Conservation (phyloP, 1,284 basidiomycete species). For the Ganoderma leucocontextum region DNA sequence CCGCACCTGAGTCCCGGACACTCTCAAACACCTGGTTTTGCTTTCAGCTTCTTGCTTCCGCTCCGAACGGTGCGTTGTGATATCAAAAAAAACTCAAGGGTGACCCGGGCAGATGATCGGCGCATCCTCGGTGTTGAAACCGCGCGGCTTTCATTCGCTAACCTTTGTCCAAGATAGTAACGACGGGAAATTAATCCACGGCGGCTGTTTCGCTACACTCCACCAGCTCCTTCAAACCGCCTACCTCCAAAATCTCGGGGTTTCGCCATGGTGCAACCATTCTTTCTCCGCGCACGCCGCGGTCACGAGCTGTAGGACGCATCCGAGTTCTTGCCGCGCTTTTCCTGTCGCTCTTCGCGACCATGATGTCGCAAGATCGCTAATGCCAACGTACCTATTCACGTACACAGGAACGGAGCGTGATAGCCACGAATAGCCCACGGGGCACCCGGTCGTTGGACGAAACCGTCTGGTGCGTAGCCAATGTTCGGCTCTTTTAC, state of each 20-base stretch:
- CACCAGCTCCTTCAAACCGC: neutral
- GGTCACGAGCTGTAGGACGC: constrained; percentile 37
- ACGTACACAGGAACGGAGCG: constrained; percentile 11
- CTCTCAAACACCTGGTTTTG: neutral
- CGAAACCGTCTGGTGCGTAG: neutral
- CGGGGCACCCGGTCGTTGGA: constrained; percentile 21
- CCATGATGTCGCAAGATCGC: constrained; percentile 2
- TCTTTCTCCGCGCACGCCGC: constrained; percentile 15
- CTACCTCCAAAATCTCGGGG: constrained; percentile 34
- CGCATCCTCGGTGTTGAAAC: constrained; percentile 31
- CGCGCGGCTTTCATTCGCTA: constrained; percentile 20
- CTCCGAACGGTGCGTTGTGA: constrained; percentile 2
- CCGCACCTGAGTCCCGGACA: constrained; percentile 3
- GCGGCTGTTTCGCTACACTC: constrained; percentile 2
- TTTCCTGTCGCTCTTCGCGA: constrained; percentile 5
- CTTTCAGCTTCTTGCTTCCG: neutral
- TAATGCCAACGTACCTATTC: constrained; percentile 11
- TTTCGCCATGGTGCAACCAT: constrained; percentile 25
- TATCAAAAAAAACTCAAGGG: neutral
- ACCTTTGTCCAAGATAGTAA: constrained; percentile 13
- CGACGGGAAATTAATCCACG: constrained; percentile 15
- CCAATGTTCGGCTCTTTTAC: constrained; percentile 33
- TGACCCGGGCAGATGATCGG: constrained; percentile 32
- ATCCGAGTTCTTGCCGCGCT: constrained; percentile 41
- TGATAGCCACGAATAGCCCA: constrained; percentile 30